A percentile compares a stretch with the other conserved stretches of the same genome.
These are phyloP conservation scores for Bertia moriformis DNA, from an alignment of 2,329 filamentous ascomycete species.

Conservation along the genomic window DNA sequence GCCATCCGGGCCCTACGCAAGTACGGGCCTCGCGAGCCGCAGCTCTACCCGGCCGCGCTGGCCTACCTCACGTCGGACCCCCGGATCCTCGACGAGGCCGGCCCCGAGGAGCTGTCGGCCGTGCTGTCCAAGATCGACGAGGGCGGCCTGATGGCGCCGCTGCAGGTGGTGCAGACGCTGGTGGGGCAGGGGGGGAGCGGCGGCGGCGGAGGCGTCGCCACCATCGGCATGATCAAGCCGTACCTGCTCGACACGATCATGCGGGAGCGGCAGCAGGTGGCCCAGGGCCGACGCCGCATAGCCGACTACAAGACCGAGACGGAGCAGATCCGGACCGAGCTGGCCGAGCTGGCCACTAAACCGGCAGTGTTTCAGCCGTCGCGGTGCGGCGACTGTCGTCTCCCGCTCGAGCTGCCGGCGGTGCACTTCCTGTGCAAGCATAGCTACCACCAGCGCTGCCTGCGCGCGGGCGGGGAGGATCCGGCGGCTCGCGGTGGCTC, in stretches of 20 bases:
- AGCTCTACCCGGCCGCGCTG: conserved; percentile 81
- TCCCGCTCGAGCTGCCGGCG: conserved; percentile 67
- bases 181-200: conserved; percentile 24
- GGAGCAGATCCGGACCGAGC: conserved; percentile 61
- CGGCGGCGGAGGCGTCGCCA: conserved; percentile 52
- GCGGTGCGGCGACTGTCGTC: conserved; percentile 69
- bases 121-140: conserved; percentile 78
- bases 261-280: conserved; percentile 75
- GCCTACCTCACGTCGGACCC: conserved; percentile 85
- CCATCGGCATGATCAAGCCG: conserved; percentile 91
- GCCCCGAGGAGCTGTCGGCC: conserved; percentile 62
- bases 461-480: conserved; percentile 38
- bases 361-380: conserved; percentile 83
- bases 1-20: conserved; percentile 81
- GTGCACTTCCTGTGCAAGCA: conserved; percentile 97
- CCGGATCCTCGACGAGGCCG: conserved; percentile 69
- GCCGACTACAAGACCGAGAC: conserved; percentile 75
- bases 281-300: conserved; percentile 64
- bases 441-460: conserved; percentile 82
- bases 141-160: conserved; percentile 82
- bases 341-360: conserved; percentile 64
- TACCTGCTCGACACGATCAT: conserved; percentile 83
- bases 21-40: conserved; percentile 80
- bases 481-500: conserved; percentile 2
- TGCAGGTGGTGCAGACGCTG: conserved; percentile 91